Conservation (phyloP, 495 filamentous ascomycete genomes). For the Neurospora cerealis region DNA sequence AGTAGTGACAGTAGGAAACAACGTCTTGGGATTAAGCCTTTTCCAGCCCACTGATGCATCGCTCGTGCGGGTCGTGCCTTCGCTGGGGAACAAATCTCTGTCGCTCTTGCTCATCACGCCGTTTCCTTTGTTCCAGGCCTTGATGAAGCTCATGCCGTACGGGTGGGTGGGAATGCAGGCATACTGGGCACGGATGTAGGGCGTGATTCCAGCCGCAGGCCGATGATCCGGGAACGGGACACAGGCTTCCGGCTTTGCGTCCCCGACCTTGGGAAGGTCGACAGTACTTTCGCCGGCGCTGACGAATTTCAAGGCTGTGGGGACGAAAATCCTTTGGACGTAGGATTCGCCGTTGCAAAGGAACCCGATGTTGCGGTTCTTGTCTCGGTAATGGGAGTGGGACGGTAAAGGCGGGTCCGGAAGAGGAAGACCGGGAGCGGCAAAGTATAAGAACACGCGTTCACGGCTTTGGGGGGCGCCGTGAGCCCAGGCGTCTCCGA, state of each 20-base stretch:
- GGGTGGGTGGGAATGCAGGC: slow-evolving; percentile 34
- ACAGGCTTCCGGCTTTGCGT: slow-evolving; percentile 43
- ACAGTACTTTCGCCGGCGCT: slow-evolving; percentile 37
- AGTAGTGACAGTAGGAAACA: slow-evolving; percentile 51
- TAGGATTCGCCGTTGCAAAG: slow-evolving; percentile 51
- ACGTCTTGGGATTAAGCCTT: slow-evolving; percentile 37
- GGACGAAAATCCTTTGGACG: slow-evolving; percentile 36
- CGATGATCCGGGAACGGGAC: slow-evolving; percentile 58
- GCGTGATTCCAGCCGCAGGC: slow-evolving; percentile 20
- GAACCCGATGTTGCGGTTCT: slow-evolving; percentile 37
- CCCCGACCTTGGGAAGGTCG: slow-evolving; percentile 52
- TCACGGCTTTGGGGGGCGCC: slow-evolving; percentile 52
- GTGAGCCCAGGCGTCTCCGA: slow-evolving; percentile 58
- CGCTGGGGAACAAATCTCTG: slow-evolving; percentile 20
- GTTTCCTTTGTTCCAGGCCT: slow-evolving; percentile 26
- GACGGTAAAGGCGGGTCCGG: slow-evolving; percentile 45
- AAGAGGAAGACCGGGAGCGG: slow-evolving; percentile 49
- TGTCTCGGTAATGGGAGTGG: slow-evolving; percentile 44
- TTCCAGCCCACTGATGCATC: slow-evolving; percentile 33
- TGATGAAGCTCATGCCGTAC: slow-evolving; percentile 35
- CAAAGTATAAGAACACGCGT: slow-evolving; percentile 55
- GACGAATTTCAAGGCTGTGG: slow-evolving; percentile 48
- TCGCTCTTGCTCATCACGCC: slow-evolving; percentile 30
- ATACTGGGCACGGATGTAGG: slow-evolving; percentile 22
- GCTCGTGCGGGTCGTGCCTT: slow-evolving; percentile 1